Evolutionary conservation across 306 rosid species (phyloP).

Genomic region (Prunus mira): DNA sequence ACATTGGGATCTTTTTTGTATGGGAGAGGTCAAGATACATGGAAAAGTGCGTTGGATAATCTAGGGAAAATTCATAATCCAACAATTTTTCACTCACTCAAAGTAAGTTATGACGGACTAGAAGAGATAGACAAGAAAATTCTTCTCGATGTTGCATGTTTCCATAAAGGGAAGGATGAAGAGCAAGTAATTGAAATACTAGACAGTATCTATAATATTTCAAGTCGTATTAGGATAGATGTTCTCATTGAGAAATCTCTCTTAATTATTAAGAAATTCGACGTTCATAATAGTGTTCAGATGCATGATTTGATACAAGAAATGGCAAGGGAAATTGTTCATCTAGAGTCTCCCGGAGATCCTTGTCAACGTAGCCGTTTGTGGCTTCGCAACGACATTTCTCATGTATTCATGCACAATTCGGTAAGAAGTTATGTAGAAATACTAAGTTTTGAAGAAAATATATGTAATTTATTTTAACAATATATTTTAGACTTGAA

Average conservation of each 20-base stretch:
- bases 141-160: too few relatives aligned
- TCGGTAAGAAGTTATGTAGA: background rate
- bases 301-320: constrained; percentile 42
- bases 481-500: too few relatives aligned
- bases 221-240: too few relatives aligned
- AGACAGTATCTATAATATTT: background rate
- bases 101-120: constrained; percentile 31
- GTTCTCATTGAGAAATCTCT: too few relatives aligned
- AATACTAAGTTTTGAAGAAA: too few relatives aligned
- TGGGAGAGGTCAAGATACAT: fast-evolving
- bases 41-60: fast-evolving
- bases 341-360: background rate
- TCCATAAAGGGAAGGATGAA: constrained; percentile 12
- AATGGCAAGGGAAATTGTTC: constrained; percentile 33
- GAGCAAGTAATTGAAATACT: constrained; percentile 16
- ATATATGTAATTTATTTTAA: too few relatives aligned
- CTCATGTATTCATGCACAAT: background rate
- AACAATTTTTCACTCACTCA: constrained; percentile 12
- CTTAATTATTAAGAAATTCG: background rate
- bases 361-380: constrained; percentile 13
- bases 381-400: background rate
- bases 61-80: background rate
- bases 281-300: background rate
- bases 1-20: background rate
- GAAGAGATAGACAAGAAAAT: constrained; percentile 10